Base-by-base conservation (phyloP, 345 rosid genomes). In the Corchorus capsularis region DNA sequence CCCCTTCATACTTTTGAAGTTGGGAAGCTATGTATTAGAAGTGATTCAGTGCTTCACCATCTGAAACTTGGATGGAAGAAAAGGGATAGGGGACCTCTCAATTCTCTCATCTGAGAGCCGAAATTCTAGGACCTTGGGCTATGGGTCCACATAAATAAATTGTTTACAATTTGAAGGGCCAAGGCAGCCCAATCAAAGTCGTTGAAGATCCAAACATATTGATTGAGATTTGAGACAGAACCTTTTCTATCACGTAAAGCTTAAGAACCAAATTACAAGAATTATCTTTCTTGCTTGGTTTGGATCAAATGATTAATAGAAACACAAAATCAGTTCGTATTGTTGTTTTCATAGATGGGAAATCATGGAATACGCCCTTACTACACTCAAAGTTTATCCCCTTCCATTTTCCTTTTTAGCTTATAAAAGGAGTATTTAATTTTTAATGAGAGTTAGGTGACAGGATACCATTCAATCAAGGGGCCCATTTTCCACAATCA, bases 121-220 rank as follows among this genome's bases (percentile, higher is more conserved):
- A 89, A 89, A 89, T 90, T 87, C 92, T 80, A 85, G 89, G 86
- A 87, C 87, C 83, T 88, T 85, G 88, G 85, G 87, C 84, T 86
- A 86, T 77, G 85, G 88, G 86, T 87, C 86, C 88, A 86, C 27
- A 27, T 1, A 27, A 27, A 27, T 27, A 27, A 27, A 27, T 27
- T 27, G 27, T 27, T 27, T n/a, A 35, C 13, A 5, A 1, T 6
- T n/a, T 22, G 11, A 66, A 67, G 37, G 71, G 55, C 37, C 19
- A 15, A 27, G 57, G 72, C 56, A n/a, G 34, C 39, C 55, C 72
- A 27, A 68, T 7, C 34, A 22, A 22, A 22, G 35, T 13, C 53
- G 19, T 65, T 43, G 53, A 5, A 65, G 46, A 4, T n/a, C n/a
- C 35, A 32, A 47, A 68, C 6, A 14, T 20, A 49, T 72, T 17